Evolutionary conservation across 1,284 basidiomycete species (phyloP).

Genomic region (Meripilus lineatus): DNA sequence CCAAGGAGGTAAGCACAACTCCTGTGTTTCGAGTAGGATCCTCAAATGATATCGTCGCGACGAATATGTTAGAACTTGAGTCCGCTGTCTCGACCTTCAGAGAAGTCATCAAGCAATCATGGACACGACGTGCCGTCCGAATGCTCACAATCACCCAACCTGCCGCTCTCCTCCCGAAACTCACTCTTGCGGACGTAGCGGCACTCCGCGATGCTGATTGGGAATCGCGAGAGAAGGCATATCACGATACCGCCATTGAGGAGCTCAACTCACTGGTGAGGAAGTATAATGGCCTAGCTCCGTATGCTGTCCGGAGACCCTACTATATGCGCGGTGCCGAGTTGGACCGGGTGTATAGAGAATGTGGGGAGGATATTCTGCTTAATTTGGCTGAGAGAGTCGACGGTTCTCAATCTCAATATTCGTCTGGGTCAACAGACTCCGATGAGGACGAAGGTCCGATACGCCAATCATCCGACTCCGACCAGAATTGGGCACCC

Average conservation of each 20-base stretch:
- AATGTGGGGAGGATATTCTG: conserved; percentile 49
- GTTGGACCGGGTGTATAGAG: conserved; percentile 51
- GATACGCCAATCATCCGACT: too few species aligned
- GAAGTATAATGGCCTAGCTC: conserved; percentile 78
- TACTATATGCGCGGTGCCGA: conserved; percentile 55
- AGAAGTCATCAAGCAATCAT: conserved; percentile 54
- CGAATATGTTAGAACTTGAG: conserved; percentile 58
- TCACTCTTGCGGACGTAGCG: conserved; percentile 42
- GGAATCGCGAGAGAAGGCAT: conserved; percentile 65
- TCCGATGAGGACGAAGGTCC: too few species aligned
- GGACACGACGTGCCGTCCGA: conserved; percentile 63
- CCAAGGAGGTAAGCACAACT: conserved; percentile 51
- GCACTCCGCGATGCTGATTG: conserved; percentile 67
- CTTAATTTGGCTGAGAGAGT: conserved; percentile 33
- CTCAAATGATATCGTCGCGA: not conserved
- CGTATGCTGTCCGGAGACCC: conserved; percentile 63
- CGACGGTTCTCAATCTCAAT: too few species aligned
- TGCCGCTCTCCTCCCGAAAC: conserved; percentile 34
- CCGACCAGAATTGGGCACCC: too few species aligned
- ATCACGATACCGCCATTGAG: conserved; percentile 65
- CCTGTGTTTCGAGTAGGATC: not conserved
- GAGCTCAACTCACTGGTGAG: conserved; percentile 73
- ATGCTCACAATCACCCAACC: conserved; percentile 48
- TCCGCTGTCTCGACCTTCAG: conserved; percentile 59
- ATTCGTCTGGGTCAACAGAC: too few species aligned